Evolutionary conservation across 2,329 filamentous ascomycete genomes (phyloP).

Genomic region (Colletotrichum acutatum): DNA sequence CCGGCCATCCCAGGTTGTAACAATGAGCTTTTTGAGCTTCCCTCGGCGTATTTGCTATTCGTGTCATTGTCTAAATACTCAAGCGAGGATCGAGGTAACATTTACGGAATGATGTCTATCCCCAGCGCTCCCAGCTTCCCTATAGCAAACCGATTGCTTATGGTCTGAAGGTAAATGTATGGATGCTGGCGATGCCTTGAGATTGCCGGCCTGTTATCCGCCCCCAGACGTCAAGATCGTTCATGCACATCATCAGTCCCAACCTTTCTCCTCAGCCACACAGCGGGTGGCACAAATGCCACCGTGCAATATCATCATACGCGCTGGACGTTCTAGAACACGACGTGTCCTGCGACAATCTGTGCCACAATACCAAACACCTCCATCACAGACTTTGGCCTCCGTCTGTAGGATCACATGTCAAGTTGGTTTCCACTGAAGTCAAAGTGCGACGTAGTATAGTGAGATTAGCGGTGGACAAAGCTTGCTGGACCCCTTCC

Average conservation of each 20-base stretch:
- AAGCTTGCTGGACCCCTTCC: slow-evolving; percentile 24
- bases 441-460: slow-evolving; percentile 5
- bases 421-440: slow-evolving; percentile 3
- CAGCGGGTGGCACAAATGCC: background rate
- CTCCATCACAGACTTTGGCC: background rate
- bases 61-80: no score
- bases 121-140: background rate
- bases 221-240: background rate
- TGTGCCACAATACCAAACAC: background rate
- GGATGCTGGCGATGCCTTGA: background rate
- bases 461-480: slow-evolving; percentile 31
- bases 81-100: no score
- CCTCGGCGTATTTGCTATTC: background rate
- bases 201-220: background rate
- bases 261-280: background rate
- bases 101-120: background rate
- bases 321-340: slow-evolving; percentile 1
- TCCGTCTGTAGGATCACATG: slow-evolving; percentile 21
- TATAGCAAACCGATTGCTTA: no score
- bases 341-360: background rate
- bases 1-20: slow-evolving; percentile 3
- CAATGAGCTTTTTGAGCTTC: background rate
- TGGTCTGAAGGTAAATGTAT: background rate
- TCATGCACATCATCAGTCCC: slow-evolving; percentile 24
- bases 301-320: background rate